Conservation (phyloP, 73 alveolate genomes). For the Paramecium primaurelia region DNA sequence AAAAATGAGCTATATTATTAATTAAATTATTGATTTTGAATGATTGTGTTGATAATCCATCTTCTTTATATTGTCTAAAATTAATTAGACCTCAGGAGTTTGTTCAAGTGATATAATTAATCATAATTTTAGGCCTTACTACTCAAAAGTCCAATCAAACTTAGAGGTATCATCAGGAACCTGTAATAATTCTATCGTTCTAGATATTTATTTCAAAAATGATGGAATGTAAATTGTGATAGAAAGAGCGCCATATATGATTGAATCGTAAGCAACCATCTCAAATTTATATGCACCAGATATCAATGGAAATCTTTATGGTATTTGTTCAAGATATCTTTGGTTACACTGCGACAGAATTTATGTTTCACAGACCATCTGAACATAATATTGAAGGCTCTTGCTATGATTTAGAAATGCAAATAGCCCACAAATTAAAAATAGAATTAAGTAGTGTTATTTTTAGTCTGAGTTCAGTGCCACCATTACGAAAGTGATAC, state of each 20-base stretch:
- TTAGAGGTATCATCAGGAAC: conserved; percentile 43
- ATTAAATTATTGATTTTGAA: neutral
- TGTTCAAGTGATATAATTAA: neutral
- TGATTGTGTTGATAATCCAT: neutral
- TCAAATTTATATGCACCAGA: conserved; percentile 47
- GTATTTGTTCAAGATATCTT: neutral
- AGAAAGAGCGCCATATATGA: neutral
- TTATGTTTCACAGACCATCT: conserved; percentile 6
- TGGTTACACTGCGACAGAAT: neutral
- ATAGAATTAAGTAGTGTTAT: neutral
- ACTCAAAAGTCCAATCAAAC: neutral
- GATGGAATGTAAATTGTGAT: neutral
- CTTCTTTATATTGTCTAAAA: neutral
- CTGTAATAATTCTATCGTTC: conserved; percentile 43
- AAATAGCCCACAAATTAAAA: neutral
- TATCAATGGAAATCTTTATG: conserved; percentile 28
- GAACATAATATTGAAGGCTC: conserved; percentile 43
- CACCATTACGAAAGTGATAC: neutral
- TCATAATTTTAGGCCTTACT: neutral
- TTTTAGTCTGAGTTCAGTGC: neutral
- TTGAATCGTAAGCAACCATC: neutral
- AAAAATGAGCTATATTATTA: neutral
- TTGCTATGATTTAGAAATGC: conserved; percentile 46
- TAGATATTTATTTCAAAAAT: conserved; percentile 34
- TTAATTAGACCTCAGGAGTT: neutral